A percentile compares a stretch with the other conserved stretches of the same genome.
These are phyloP conservation scores for Naganishia sp. DNA, from an alignment of 1,284 basidiomycete genomes.

Conservation along the genomic window DNA sequence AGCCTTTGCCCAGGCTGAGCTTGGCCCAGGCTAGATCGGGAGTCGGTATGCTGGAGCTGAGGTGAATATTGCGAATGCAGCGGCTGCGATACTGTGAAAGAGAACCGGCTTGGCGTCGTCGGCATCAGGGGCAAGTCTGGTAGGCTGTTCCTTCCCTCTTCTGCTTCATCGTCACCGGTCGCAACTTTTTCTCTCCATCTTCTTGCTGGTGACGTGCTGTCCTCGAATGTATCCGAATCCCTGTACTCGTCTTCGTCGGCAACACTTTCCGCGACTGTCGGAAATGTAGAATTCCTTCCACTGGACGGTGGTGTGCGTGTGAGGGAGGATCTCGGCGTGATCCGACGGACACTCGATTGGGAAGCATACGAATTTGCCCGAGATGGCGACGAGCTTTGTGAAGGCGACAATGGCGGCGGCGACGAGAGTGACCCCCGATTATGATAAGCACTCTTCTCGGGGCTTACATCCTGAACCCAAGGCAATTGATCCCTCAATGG, in stretches of 20 bases:
- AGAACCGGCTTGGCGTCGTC: constrained; percentile 23
- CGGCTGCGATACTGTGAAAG: constrained; percentile 23
- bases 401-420: constrained; percentile 17
- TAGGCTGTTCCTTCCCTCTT: constrained; percentile 26
- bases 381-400: constrained; percentile 1
- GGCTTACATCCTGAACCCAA: not conserved
- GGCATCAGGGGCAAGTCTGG: constrained; percentile 29
- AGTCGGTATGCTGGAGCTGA: not conserved
- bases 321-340: not conserved
- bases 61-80: constrained; percentile 14
- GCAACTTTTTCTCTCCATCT: constrained; percentile 3
- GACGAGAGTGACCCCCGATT: constrained; percentile 5
- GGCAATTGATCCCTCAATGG: constrained; percentile 3
- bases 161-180: constrained; percentile 12
- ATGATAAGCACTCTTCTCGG: not conserved
- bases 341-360: constrained; percentile 1
- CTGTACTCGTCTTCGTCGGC: not conserved
- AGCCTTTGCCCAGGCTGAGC: constrained; percentile 3
- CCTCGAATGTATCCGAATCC: constrained; percentile 2
- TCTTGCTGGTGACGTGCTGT: constrained; percentile 14
- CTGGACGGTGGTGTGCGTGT: constrained; percentile 8
- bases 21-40: constrained; percentile 7
- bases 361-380: constrained; percentile 20
- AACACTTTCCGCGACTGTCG: constrained; percentile 12
- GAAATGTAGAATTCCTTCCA: constrained; percentile 5